Percentiles rank a stretch among this genome's conserved stretches.
Evolutionary conservation across 768 basidiomycete species (phyloP).

Genomic region (Suillus subluteus): DNA sequence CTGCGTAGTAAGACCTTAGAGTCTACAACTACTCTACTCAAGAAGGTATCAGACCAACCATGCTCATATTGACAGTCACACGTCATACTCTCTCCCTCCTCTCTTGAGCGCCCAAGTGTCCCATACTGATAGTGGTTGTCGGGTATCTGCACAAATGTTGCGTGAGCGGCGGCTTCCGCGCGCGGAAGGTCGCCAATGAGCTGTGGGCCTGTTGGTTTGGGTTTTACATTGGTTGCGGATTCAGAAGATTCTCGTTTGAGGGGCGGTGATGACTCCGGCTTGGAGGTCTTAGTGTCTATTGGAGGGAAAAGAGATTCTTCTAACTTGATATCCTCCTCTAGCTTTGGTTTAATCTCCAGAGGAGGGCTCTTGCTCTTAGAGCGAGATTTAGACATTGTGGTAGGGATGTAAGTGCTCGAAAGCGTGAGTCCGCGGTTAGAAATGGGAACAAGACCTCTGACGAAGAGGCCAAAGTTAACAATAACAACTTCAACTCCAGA

Average conservation of each 20-base stretch:
- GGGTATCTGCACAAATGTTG: constrained; percentile 71
- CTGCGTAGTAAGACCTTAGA: constrained; percentile 46
- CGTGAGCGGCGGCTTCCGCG: constrained; percentile 73
- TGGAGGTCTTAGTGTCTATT: constrained; percentile 29
- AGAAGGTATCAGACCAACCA: constrained; percentile 57
- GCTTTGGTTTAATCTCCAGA: constrained; percentile 17
- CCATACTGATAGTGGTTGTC: constrained; percentile 88
- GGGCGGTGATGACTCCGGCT: constrained; percentile 35
- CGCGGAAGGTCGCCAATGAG: constrained; percentile 82
- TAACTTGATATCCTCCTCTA: constrained; percentile 24
- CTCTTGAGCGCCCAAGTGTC: constrained; percentile 83
- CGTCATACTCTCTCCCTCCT: constrained; percentile 89
- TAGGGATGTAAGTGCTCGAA: constrained; percentile 17
- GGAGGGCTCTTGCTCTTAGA: constrained; percentile 34
- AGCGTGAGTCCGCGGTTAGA: constrained; percentile 16
- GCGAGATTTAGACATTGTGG: constrained; percentile 34
- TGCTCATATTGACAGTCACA: constrained; percentile 90
- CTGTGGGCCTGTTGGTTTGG: constrained; percentile 51
- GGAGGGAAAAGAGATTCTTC: constrained; percentile 21
- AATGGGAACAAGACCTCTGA: constrained; percentile 20
- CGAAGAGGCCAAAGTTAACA: constrained; percentile 21
- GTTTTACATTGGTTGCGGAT: constrained; percentile 36
- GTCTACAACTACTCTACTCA: constrained; percentile 28
- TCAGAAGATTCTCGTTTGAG: constrained; percentile 38
- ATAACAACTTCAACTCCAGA: constrained; percentile 20